Evolutionary conservation across 1,284 basidiomycete genomes (phyloP).

Genomic region (Hymenochaete sp.): DNA sequence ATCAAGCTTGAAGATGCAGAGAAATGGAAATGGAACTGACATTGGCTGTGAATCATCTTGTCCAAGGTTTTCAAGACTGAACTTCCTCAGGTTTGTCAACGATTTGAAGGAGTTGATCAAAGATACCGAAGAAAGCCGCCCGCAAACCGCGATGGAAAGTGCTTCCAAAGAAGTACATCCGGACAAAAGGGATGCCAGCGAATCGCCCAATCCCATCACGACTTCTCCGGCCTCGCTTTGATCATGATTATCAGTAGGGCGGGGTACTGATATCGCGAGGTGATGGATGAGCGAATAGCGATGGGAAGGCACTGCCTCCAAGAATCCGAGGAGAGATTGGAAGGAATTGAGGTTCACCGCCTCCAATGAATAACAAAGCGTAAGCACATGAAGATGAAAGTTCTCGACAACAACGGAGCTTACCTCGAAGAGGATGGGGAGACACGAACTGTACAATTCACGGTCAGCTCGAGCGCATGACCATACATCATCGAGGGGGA

Average conservation of each 20-base stretch:
- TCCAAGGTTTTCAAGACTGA: constrained; percentile 49
- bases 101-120: constrained; percentile 46
- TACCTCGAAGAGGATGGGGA: constrained; percentile 53
- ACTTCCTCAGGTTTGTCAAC: constrained; percentile 35
- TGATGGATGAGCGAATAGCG: constrained; percentile 48
- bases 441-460: constrained; percentile 42
- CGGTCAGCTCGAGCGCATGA: constrained; percentile 27
- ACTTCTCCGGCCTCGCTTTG: constrained; percentile 27
- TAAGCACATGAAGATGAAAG: constrained; percentile 1
- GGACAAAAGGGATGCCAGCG: constrained; percentile 42
- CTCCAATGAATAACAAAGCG: constrained; percentile 22
- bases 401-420: constrained; percentile 7
- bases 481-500: constrained; percentile 35
- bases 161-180: constrained; percentile 40
- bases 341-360: constrained; percentile 41
- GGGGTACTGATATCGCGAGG: constrained; percentile 45
- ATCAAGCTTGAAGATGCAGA: background rate
- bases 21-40: constrained; percentile 34
- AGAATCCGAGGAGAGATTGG: constrained; percentile 41
- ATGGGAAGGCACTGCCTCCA: constrained; percentile 43
- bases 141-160: constrained; percentile 44
- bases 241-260: constrained; percentile 15
- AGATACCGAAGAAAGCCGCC: constrained; percentile 38
- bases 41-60: constrained; percentile 46
- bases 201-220: too few relatives aligned